Evolutionary conservation across 2,329 filamentous ascomycete species (phyloP).

Genomic region (Albophoma yamanashiensis): DNA sequence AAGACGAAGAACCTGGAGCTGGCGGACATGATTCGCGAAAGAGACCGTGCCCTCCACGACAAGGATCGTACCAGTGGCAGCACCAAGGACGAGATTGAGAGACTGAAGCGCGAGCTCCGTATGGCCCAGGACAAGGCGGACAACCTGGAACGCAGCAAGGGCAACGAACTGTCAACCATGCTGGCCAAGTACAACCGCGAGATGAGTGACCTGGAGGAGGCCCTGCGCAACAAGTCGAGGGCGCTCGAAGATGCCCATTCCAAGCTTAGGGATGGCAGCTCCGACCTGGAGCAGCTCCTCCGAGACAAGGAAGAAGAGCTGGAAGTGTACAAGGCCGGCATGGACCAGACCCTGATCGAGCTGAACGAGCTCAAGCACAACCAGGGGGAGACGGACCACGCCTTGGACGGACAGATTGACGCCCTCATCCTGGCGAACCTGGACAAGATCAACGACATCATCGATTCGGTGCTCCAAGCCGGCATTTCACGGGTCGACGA

Average conservation of each 20-base stretch:
- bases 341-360: slow-evolving; percentile 92
- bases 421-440: slow-evolving; percentile 77
- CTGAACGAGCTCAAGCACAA: slow-evolving; percentile 76
- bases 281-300: slow-evolving; percentile 75
- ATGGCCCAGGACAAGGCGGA: slow-evolving; percentile 88
- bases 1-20: slow-evolving; percentile 99
- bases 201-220: slow-evolving; percentile 92
- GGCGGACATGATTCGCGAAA: slow-evolving; percentile 95
- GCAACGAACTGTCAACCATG: slow-evolving; percentile 89
- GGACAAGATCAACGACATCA: slow-evolving; percentile 92
- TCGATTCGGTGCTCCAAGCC: slow-evolving; percentile 89
- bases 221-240: slow-evolving; percentile 76
- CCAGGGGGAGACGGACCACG: slow-evolving; percentile 65
- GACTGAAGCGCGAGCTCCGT: slow-evolving; percentile 84
- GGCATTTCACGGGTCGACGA: slow-evolving; percentile 93
- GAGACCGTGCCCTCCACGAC: slow-evolving; percentile 87
- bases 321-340: slow-evolving; percentile 94
- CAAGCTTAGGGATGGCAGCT: slow-evolving; percentile 68
- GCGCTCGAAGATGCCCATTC: slow-evolving; percentile 75
- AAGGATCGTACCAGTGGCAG: slow-evolving; percentile 78
- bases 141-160: slow-evolving; percentile 85
- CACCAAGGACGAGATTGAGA: slow-evolving; percentile 89
- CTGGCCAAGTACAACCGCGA: slow-evolving; percentile 93
- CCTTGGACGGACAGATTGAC: slow-evolving; percentile 84
- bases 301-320: slow-evolving; percentile 96